These are phyloP conservation scores for Pseudogymnoascus verrucosus DNA, from an alignment of 2,329 filamentous ascomycete species.

Conservation along the genomic window DNA sequence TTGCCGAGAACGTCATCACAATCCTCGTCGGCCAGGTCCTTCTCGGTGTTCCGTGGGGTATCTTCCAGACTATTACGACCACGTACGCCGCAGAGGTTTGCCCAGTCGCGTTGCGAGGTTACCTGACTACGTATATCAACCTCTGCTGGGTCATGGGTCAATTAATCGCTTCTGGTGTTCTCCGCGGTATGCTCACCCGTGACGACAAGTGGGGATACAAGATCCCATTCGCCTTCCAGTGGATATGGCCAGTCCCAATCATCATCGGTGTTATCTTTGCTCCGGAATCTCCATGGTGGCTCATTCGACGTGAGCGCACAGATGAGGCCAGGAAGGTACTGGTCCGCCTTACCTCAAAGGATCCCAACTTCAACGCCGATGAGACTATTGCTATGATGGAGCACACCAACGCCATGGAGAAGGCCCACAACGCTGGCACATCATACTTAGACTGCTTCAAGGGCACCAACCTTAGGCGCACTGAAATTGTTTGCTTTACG, in stretches of 20 bases:
- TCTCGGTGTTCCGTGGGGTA: conserved; percentile 42
- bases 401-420: conserved; percentile 50
- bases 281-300: conserved; percentile 44
- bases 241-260: conserved; percentile 45
- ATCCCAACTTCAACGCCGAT: conserved; percentile 36
- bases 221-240: conserved; percentile 43
- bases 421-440: conserved; percentile 34
- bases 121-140: conserved; percentile 48
- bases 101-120: conserved; percentile 46
- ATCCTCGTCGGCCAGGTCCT: conserved; percentile 43
- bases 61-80: conserved; percentile 37
- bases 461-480: conserved; percentile 42
- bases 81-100: conserved; percentile 43
- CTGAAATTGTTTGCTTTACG: conserved; percentile 50
- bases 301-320: conserved; percentile 37
- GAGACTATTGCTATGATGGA: conserved; percentile 47
- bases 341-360: conserved; percentile 28
- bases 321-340: conserved; percentile 37
- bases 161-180: conserved; percentile 42
- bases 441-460: conserved; percentile 44
- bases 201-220: conserved; percentile 42
- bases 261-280: conserved; percentile 39
- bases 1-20: conserved; percentile 37
- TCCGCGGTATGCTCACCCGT: conserved; percentile 38
- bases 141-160: conserved; percentile 48